These are phyloP conservation scores for Aspergillus flavus DNA, from an alignment of 2,329 filamentous ascomycete genomes.

Conservation along the genomic window DNA sequence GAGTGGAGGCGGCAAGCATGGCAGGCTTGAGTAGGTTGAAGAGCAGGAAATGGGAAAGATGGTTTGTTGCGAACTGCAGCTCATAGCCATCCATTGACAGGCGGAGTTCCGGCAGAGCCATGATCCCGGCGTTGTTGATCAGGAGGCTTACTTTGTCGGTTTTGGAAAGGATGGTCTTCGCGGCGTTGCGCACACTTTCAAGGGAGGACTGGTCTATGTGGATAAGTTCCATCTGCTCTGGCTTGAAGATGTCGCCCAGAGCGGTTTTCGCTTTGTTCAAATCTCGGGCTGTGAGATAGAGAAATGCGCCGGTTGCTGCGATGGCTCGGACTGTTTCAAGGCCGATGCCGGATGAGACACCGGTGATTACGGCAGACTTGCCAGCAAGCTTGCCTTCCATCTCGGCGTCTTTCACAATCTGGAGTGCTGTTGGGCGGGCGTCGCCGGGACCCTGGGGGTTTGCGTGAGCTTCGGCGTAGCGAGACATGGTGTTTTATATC, in stretches of 20 bases:
- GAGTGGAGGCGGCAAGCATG: constrained; percentile 27
- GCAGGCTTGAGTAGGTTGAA: constrained; percentile 50
- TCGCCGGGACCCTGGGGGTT: constrained; percentile 23
- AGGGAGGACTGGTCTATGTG: constrained; percentile 6
- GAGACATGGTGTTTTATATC: constrained; percentile 14
- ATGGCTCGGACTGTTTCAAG: constrained; percentile 51
- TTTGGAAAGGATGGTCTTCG: constrained; percentile 12
- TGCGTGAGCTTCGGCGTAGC: constrained; percentile 28
- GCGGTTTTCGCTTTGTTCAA: constrained; percentile 35
- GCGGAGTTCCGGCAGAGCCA: constrained; percentile 36
- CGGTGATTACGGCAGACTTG: constrained; percentile 17
- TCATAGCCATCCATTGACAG: constrained; percentile 47
- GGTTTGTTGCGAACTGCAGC: constrained; percentile 55
- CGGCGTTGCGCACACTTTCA: background rate
- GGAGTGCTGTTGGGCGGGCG: constrained; percentile 37
- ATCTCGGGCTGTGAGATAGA: constrained; percentile 42
- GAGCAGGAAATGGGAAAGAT: constrained; percentile 57
- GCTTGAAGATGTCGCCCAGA: constrained; percentile 14
- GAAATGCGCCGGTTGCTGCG: constrained; percentile 32
- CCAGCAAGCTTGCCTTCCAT: constrained; percentile 20
- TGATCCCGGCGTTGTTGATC: constrained; percentile 51
- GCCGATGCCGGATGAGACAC: constrained; percentile 42
- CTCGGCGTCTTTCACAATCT: constrained; percentile 32
- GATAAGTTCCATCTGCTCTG: constrained; percentile 17
- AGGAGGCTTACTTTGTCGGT: constrained; percentile 28